Conservation (phyloP, 1,284 basidiomycete species). For the Cryptococcus sp. region DNA sequence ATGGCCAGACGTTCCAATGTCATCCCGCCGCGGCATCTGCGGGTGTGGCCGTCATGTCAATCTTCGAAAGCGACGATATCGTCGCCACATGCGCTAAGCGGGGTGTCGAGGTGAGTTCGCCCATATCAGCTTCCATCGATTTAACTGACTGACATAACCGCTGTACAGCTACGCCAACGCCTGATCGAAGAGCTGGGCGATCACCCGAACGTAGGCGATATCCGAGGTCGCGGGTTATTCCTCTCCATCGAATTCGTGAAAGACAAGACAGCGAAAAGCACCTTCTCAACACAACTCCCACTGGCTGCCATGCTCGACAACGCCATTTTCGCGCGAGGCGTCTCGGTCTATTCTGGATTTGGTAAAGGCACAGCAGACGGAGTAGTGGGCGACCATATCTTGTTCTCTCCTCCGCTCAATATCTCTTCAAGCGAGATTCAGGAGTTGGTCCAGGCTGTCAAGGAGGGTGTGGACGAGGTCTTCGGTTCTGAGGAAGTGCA, state of each 20-base stretch:
- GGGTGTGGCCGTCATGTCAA: conserved; percentile 73
- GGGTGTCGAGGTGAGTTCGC: conserved; percentile 18
- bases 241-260: conserved; percentile 72
- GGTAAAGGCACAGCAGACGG: conserved; percentile 39
- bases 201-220: conserved; percentile 32
- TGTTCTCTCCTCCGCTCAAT: conserved; percentile 43
- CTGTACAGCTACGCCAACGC: conserved; percentile 6
- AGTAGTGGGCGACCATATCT: conserved; percentile 40
- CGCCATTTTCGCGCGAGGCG: conserved; percentile 29
- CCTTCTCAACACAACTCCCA: conserved; percentile 26
- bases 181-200: conserved; percentile 13
- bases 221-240: conserved; percentile 67
- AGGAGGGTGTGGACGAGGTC: conserved; percentile 17
- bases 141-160: background rate
- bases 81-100: conserved; percentile 17
- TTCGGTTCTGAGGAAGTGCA: conserved; percentile 7
- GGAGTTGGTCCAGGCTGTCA: conserved; percentile 23
- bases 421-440: conserved; percentile 35
- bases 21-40: conserved; percentile 75
- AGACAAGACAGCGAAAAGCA: conserved; percentile 28
- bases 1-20: conserved; percentile 84
- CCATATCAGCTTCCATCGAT: no score
- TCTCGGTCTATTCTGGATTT: conserved; percentile 34
- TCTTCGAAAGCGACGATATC: conserved; percentile 62
- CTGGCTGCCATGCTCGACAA: conserved; percentile 27